These are phyloP conservation scores for Cyclocybe aegerita DNA, from an alignment of 768 basidiomycete species.

Conservation along the genomic window DNA sequence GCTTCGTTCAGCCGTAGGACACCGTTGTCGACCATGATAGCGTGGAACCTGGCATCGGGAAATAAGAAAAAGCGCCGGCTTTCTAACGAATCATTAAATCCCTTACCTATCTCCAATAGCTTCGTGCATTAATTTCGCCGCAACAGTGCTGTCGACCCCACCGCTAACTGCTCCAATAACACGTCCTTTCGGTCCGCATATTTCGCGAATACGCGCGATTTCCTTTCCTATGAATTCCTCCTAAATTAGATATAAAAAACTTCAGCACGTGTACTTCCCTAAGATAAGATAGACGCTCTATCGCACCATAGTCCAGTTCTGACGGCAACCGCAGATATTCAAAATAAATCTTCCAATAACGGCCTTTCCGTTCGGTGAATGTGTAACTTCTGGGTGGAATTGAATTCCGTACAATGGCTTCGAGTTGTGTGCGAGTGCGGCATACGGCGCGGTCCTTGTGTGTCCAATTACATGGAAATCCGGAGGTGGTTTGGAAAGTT, in stretches of 20 bases:
- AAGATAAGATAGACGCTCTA: conserved; percentile 4
- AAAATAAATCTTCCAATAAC: conserved; percentile 85
- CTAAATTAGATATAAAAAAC: conserved; percentile 33
- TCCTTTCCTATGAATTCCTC: conserved; percentile 98
- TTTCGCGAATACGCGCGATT: conserved; percentile 88
- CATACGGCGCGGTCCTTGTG: conserved; percentile 86
- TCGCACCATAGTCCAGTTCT: conserved; percentile 91
- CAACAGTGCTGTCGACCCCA: conserved; percentile 97
- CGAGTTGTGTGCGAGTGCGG: conserved; percentile 87
- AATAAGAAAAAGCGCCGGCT: conserved; percentile 1
- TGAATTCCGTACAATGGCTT: conserved; percentile 96
- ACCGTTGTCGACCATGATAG: conserved; percentile 99
- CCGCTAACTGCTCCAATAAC: conserved; percentile 98
- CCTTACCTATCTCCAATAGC: conserved; percentile 93
- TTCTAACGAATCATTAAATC: conserved; percentile 4
- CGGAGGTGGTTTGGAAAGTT: conserved; percentile 76
- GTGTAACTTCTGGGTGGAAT: conserved; percentile 98
- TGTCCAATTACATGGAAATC: conserved; percentile 87
- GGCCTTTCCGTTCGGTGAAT: conserved; percentile 86
- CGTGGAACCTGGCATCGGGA: conserved; percentile 74
- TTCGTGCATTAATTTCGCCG: conserved; percentile 99
- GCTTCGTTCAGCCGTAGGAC: conserved; percentile 93
- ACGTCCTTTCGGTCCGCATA: conserved; percentile 91
- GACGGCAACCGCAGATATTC: conserved; percentile 77
- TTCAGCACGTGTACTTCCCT: conserved; percentile 1